Percentiles rank a stretch among this genome's conserved stretches.
Evolutionary conservation across 2,329 filamentous ascomycete species (phyloP).

Genomic region (Cadophora sp.): DNA sequence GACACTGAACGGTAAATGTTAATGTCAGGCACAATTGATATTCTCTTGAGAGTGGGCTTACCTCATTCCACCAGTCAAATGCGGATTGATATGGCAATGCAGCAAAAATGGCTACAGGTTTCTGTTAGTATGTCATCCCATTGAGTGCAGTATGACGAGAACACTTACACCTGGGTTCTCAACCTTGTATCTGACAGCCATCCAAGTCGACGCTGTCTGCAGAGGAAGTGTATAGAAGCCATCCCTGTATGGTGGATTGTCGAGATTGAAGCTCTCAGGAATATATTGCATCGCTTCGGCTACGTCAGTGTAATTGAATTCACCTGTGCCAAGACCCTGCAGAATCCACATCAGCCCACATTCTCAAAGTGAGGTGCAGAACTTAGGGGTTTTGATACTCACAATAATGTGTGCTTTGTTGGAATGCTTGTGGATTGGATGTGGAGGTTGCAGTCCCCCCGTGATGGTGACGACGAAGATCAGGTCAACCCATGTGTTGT

Average conservation of each 20-base stretch:
- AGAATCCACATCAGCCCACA: background rate
- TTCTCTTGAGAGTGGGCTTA: background rate
- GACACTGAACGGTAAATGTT: constrained; percentile 33
- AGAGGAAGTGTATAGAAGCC: constrained; percentile 46
- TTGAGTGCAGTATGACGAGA: background rate
- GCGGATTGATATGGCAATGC: constrained; percentile 57
- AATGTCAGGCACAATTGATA: background rate
- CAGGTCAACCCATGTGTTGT: constrained; percentile 49
- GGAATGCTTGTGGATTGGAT: constrained; percentile 56
- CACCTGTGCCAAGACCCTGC: constrained; percentile 45
- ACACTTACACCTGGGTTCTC: constrained; percentile 48
- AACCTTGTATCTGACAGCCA: constrained; percentile 53
- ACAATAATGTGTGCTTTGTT: constrained; percentile 52
- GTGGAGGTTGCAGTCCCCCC: constrained; percentile 41
- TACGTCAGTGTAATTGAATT: constrained; percentile 50
- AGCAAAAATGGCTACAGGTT: constrained; percentile 49
- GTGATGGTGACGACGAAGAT: constrained; percentile 43
- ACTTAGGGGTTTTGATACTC: no score
- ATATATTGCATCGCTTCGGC: constrained; percentile 48
- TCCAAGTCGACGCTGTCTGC: constrained; percentile 45
- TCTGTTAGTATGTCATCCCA: background rate
- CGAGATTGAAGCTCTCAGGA: constrained; percentile 53
- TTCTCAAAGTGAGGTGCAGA: background rate
- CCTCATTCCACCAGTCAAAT: constrained; percentile 55
- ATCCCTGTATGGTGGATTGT: constrained; percentile 50